phyloP scores from a whole-genome alignment of 192 early-diverging fungal genomes.

The Coemansia sp. region DNA sequence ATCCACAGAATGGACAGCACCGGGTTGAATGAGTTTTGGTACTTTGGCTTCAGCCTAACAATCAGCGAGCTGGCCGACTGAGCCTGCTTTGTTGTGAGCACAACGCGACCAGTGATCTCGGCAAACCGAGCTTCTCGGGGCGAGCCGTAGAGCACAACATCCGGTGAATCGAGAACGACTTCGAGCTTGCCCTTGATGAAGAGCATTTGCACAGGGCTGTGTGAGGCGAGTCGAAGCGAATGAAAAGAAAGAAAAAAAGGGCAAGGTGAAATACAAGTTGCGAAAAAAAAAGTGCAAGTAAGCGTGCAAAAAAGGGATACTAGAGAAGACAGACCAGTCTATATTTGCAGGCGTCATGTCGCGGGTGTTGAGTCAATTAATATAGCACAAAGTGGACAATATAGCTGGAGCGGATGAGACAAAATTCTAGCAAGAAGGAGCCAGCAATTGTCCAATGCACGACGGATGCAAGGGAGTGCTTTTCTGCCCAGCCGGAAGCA shows the following conservation, averaged over 20 bases:
- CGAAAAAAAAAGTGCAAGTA: not conserved
- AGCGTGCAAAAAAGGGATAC: not conserved
- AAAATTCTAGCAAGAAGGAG: not conserved
- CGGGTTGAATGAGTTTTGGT: slow-evolving; percentile 43
- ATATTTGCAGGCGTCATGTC: not conserved
- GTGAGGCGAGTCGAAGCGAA: not conserved
- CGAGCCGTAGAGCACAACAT: slow-evolving; percentile 35
- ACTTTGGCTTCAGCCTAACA: slow-evolving; percentile 32
- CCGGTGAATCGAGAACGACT: slow-evolving; percentile 33
- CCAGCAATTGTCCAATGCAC: not conserved
- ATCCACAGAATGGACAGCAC: slow-evolving; percentile 32
- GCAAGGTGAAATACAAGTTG: not conserved
- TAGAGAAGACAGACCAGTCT: not conserved
- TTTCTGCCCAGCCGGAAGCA: not conserved
- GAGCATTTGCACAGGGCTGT: slow-evolving; percentile 14
- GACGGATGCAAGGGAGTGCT: slow-evolving; percentile 4
- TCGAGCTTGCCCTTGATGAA: slow-evolving; percentile 36
- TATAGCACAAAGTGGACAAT: not conserved
- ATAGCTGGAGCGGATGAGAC: not conserved
- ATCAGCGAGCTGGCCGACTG: slow-evolving; percentile 32
- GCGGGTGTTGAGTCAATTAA: not conserved
- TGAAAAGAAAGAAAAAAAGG: not conserved
- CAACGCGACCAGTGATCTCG: slow-evolving; percentile 30
- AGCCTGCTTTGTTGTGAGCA: slow-evolving; percentile 18
- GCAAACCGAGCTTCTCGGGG: slow-evolving; percentile 35